Conservation (phyloP, 2,329 filamentous ascomycete species). For the Trichoderma sp. region DNA sequence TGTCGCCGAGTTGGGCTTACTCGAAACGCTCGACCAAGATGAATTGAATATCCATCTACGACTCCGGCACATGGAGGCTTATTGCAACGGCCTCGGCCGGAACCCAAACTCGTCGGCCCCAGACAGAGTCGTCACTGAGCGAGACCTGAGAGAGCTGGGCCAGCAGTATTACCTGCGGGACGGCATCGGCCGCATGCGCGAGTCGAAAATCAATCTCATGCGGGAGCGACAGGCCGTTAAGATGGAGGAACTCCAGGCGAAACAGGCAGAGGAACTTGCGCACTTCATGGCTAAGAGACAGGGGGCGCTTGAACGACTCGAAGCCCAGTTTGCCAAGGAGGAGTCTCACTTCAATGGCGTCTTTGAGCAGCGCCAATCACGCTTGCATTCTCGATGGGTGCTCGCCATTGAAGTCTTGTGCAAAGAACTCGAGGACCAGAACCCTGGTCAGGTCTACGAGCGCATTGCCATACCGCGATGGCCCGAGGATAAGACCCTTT, state of each 20-base stretch:
- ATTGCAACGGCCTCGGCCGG: conserved; percentile 54
- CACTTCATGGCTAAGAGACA: conserved; percentile 44
- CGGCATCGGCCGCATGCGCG: conserved; percentile 56
- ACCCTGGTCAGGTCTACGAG: conserved; percentile 41
- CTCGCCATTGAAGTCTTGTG: conserved; percentile 52
- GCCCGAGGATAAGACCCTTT: conserved; percentile 25
- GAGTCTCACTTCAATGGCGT: conserved; percentile 45
- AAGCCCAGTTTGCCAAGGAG: conserved; percentile 47
- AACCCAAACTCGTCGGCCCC: conserved; percentile 40
- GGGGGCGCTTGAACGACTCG: conserved; percentile 48
- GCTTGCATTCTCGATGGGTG: conserved; percentile 49
- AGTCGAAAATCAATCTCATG: conserved; percentile 62
- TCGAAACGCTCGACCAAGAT: conserved; percentile 51
- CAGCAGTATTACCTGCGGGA: conserved; percentile 61
- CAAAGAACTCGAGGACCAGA: conserved; percentile 48
- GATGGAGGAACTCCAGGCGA: conserved; percentile 56
- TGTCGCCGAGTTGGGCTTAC: conserved; percentile 59
- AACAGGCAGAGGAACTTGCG: conserved; percentile 52
- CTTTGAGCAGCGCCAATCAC: conserved; percentile 45
- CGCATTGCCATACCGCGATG: conserved; percentile 33
- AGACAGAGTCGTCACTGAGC: conserved; percentile 54
- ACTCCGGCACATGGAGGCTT: conserved; percentile 64
- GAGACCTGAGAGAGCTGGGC: conserved; percentile 55
- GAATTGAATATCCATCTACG: conserved; percentile 56
- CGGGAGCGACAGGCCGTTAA: conserved; percentile 61